phyloP scores from a whole-genome alignment of 352 stramenopile species.

The Pythium volutum region DNA sequence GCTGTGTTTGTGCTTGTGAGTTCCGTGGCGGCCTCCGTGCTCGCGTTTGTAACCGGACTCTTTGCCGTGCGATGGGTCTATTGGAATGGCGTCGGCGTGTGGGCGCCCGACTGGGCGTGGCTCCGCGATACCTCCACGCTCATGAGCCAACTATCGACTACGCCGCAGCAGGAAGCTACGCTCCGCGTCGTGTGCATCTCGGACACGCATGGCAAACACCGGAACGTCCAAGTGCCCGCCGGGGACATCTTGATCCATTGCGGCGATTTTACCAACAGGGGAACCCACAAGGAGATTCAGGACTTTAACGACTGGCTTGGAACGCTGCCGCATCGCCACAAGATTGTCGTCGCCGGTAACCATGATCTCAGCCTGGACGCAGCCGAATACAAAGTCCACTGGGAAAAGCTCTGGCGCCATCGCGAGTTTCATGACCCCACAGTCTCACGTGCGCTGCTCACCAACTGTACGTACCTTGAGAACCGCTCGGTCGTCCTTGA shows the following conservation, averaged over 20 bases:
- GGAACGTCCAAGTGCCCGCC: conserved; percentile 52
- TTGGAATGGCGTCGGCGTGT: conserved; percentile 58
- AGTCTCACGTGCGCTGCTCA: conserved; percentile 46
- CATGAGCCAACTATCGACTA: conserved; percentile 29
- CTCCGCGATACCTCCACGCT: conserved; percentile 37
- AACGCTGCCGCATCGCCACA: conserved; percentile 67
- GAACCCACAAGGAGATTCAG: conserved; percentile 60
- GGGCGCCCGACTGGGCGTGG: conserved; percentile 44
- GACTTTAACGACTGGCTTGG: conserved; percentile 81
- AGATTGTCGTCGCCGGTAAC: conserved; percentile 81
- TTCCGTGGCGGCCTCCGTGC: conserved; percentile 10
- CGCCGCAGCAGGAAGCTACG: conserved; percentile 47
- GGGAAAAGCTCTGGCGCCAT: conserved; percentile 58
- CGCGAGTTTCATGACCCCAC: conserved; percentile 61
- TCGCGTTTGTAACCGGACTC: conserved; percentile 23
- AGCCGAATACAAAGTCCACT: conserved; percentile 61
- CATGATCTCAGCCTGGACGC: conserved; percentile 80
- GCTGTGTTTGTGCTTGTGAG: conserved; percentile 32
- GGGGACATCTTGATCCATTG: conserved; percentile 90
- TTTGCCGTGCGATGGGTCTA: conserved; percentile 49
- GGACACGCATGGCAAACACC: conserved; percentile 76
- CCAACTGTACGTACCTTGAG: conserved; percentile 76
- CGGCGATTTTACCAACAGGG: conserved; percentile 86
- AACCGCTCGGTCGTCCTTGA: conserved; percentile 67
- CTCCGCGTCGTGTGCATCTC: conserved; percentile 80